Percentiles rank a stretch among this genome's conserved stretches.
Conservation (phyloP, 148 eudicot genomes). For the Nepenthes mirabilis region DNA sequence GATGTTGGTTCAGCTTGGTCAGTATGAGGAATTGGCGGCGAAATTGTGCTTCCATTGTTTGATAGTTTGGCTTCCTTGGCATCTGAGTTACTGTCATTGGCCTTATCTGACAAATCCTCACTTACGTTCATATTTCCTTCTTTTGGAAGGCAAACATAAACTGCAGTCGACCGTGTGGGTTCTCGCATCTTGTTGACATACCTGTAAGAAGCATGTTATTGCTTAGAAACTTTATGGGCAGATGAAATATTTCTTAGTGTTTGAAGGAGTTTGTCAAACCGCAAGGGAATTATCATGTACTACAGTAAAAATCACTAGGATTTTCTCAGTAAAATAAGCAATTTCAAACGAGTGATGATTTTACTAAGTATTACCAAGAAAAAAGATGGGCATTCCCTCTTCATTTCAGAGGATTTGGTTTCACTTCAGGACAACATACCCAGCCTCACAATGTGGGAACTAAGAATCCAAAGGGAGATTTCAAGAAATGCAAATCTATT, state of each 20-base stretch:
- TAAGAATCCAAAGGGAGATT: too few species aligned
- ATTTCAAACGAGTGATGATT: too few species aligned
- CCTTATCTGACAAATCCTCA: conserved; percentile 19
- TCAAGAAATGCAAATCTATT: too few species aligned
- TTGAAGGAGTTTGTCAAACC: too few species aligned
- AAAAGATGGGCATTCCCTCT: too few species aligned
- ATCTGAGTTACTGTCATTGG: conserved; percentile 19
- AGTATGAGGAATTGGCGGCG: conserved; percentile 15
- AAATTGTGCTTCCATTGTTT: conserved; percentile 14
- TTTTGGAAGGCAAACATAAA: conserved; percentile 23
- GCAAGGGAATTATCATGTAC: too few species aligned
- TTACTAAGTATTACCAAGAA: too few species aligned
- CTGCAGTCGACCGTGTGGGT: conserved; percentile 19
- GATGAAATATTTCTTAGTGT: background rate
- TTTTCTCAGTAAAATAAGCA: background rate
- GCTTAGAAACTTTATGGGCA: background rate
- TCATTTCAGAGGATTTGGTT: too few species aligned
- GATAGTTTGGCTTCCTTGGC: conserved; percentile 16
- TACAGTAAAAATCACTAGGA: too few species aligned
- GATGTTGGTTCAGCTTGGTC: conserved; percentile 23
- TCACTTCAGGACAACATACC: too few species aligned
- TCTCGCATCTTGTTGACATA: conserved; percentile 36
- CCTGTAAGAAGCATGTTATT: conserved; percentile 27
- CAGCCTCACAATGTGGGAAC: too few species aligned
- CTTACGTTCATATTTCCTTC: conserved; percentile 21